These are phyloP conservation scores for Antrodiella citrinella DNA, from an alignment of 768 basidiomycete genomes.

Conservation along the genomic window DNA sequence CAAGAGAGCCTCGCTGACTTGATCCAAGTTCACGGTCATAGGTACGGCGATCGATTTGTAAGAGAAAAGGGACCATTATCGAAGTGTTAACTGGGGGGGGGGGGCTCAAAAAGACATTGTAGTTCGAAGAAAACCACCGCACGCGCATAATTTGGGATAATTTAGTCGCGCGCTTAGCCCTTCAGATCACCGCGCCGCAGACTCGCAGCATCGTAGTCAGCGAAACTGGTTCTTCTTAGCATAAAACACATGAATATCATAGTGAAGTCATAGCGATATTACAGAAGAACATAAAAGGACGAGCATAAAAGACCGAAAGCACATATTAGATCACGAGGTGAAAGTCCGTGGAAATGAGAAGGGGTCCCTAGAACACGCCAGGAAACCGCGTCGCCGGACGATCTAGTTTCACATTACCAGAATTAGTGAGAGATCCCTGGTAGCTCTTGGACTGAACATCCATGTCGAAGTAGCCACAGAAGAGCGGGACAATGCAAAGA, in stretches of 20 bases:
- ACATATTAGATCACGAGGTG: no score
- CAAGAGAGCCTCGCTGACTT: conserved; percentile 30
- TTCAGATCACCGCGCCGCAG: no score
- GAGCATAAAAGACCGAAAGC: no score
- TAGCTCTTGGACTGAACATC: no score
- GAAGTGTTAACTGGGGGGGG: background rate
- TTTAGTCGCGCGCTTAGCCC: background rate
- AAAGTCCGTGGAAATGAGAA: no score
- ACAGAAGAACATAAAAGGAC: no score
- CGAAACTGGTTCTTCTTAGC: no score
- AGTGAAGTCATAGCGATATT: no score
- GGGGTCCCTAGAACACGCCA: background rate
- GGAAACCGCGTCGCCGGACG: background rate
- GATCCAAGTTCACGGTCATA: conserved; percentile 15
- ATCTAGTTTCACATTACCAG: no score
- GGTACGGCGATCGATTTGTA: background rate
- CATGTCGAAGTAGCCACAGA: background rate
- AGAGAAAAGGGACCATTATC: background rate
- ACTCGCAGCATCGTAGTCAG: no score
- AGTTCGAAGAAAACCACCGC: background rate
- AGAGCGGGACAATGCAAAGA: background rate
- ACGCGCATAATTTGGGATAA: background rate
- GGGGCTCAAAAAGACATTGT: background rate
- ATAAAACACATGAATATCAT: no score
- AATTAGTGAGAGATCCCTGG: no score